These are phyloP conservation scores for Nicotiana sylvestris DNA, from an alignment of 257 asterid genomes.

Conservation along the genomic window DNA sequence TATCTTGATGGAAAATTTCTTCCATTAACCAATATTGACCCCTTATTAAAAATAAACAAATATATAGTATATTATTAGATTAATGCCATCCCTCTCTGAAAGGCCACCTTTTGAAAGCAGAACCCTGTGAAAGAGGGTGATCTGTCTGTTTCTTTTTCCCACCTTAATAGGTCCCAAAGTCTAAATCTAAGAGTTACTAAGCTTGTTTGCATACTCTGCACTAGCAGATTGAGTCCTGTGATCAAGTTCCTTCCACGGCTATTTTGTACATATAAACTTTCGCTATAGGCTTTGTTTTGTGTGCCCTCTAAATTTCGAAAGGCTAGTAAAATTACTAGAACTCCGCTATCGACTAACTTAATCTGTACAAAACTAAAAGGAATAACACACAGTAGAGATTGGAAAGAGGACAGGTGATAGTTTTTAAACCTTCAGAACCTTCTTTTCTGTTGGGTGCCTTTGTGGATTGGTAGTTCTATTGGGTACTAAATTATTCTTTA, in stretches of 20 bases:
- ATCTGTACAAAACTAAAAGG: not conserved
- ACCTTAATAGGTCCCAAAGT: not conserved
- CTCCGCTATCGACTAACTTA: not conserved
- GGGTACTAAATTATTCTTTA: not conserved
- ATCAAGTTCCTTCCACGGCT: not conserved
- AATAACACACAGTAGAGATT: not conserved
- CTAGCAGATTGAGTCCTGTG: not conserved
- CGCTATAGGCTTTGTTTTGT: not conserved
- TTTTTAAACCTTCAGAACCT: not conserved
- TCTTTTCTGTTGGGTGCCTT: not conserved
- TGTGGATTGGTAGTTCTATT: not conserved
- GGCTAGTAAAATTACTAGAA: not conserved
- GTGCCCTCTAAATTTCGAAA: not conserved
- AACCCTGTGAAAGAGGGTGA: not conserved
- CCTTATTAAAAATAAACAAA: not conserved
- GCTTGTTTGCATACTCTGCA: not conserved
- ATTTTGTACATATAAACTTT: not conserved
- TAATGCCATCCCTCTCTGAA: not conserved
- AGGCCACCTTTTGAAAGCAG: not conserved
- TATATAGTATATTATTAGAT: not conserved
- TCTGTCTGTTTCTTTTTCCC: not conserved
- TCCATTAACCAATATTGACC: not conserved
- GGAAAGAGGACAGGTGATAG: not conserved
- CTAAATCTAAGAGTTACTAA: not conserved
- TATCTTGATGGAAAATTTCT: not conserved